A percentile compares a stretch with the other conserved stretches of the same genome.
These are phyloP conservation scores for Metarhizium robertsii DNA, from an alignment of 2,329 filamentous ascomycete species.

Conservation along the genomic window DNA sequence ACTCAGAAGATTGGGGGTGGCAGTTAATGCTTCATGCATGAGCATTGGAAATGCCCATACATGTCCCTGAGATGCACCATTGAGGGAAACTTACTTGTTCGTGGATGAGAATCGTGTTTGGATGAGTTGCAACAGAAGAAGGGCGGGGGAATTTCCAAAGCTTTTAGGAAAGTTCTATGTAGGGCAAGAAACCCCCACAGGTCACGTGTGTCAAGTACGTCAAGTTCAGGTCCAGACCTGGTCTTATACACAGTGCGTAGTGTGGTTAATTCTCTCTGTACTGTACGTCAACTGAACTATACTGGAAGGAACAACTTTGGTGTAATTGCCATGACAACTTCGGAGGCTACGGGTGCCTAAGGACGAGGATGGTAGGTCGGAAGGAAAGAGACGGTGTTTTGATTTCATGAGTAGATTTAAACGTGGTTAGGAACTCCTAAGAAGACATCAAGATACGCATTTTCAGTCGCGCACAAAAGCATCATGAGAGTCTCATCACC, in stretches of 20 bases:
- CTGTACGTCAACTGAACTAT: neutral
- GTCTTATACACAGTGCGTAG: neutral
- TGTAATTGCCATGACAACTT: neutral
- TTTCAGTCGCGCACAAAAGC: neutral
- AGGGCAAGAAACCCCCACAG: conserved; percentile 27
- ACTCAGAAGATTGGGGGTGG: neutral
- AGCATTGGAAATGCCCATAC: neutral
- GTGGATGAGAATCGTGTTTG: conserved; percentile 36
- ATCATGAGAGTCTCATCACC: neutral
- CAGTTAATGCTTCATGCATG: neutral
- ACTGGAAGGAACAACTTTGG: neutral
- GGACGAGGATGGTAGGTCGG: neutral
- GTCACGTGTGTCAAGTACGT: conserved; percentile 20
- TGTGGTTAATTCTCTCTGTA: neutral
- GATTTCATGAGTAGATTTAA: no score
- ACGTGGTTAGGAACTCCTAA: no score
- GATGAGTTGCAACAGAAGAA: conserved; percentile 27
- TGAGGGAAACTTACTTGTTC: conserved; percentile 26
- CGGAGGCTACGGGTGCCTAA: neutral
- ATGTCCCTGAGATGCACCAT: neutral
- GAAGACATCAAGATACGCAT: neutral
- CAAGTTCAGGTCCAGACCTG: neutral
- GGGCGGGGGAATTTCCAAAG: conserved; percentile 18
- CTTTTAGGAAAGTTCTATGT: conserved; percentile 21
- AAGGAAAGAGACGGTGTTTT: neutral